Conservation (phyloP, 2,329 filamentous ascomycete species). For the Blastomyces parvus region DNA sequence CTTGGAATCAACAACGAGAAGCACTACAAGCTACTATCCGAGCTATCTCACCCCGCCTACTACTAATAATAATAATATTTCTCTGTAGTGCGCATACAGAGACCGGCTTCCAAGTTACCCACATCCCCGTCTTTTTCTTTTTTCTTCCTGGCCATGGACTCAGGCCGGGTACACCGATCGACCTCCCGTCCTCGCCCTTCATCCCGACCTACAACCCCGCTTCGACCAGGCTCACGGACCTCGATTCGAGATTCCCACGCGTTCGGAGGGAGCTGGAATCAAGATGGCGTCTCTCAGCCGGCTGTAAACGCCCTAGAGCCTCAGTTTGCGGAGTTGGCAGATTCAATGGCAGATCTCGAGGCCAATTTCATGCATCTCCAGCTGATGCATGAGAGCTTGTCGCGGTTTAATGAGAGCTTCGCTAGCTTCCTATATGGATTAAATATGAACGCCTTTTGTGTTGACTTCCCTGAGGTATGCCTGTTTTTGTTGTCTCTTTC, state of each 20-base stretch:
- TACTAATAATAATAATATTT: no score
- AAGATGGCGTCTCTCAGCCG: slow-evolving; percentile 44
- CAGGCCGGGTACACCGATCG: slow-evolving; percentile 36
- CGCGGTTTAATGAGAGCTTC: slow-evolving; percentile 91
- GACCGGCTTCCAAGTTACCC: neutral
- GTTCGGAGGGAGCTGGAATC: slow-evolving; percentile 31
- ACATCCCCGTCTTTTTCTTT: neutral
- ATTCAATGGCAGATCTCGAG: slow-evolving; percentile 90
- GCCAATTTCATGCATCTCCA: slow-evolving; percentile 97
- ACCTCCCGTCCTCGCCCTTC: slow-evolving; percentile 52
- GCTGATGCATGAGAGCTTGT: slow-evolving; percentile 88
- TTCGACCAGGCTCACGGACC: slow-evolving; percentile 80
- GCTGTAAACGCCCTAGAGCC: slow-evolving; percentile 72
- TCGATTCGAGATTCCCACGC: slow-evolving; percentile 72
- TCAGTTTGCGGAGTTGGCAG: slow-evolving; percentile 83
- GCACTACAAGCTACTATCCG: no score
- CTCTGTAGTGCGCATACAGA: no score
- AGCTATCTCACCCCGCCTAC: neutral
- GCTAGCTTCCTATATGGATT: slow-evolving; percentile 89
- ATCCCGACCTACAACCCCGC: slow-evolving; percentile 80
- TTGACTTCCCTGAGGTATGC: slow-evolving; percentile 84
- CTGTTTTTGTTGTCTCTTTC: neutral
- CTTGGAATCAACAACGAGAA: neutral
- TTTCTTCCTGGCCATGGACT: slow-evolving; percentile 21
- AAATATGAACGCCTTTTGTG: slow-evolving; percentile 99